Percentiles rank a stretch among this genome's conserved stretches.
These are phyloP conservation scores for Dendrocalamus sinicus DNA, from an alignment of 176 grass and related monocot genomes.

Conservation along the genomic window DNA sequence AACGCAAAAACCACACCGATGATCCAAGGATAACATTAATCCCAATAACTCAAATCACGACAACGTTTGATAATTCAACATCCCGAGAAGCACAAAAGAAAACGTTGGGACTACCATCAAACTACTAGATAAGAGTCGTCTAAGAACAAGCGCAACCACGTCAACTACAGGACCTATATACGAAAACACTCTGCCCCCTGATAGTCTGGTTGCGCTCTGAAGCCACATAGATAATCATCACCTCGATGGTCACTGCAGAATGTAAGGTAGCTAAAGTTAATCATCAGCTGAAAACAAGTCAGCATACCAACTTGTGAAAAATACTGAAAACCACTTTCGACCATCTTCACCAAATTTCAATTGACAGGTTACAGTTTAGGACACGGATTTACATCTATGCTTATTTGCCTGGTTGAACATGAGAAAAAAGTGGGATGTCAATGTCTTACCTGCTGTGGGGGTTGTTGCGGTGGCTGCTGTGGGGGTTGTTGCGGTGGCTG, in stretches of 20 bases:
- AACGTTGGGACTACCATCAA: constrained; percentile 26
- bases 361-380: neutral
- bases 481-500: constrained; percentile 47
- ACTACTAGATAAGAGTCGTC: neutral
- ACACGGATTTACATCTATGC: neutral
- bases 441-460: constrained; percentile 56
- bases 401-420: constrained; percentile 1
- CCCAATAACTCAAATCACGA: neutral
- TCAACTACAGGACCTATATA: constrained; percentile 1
- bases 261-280: neutral
- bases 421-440: neutral
- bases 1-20: neutral
- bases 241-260: constrained; percentile 42
- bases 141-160: neutral
- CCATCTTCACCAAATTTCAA: constrained; percentile 2
- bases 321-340: neutral
- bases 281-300: neutral
- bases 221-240: neutral
- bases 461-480: constrained; percentile 57
- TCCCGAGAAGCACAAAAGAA: neutral
- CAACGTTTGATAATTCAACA: constrained; percentile 17
- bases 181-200: neutral
- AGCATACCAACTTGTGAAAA: neutral
- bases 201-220: neutral
- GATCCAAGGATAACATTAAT: constrained; percentile 11